phyloP scores from a whole-genome alignment of 179 eudicot genomes.

The Patellifolia procumbens region DNA sequence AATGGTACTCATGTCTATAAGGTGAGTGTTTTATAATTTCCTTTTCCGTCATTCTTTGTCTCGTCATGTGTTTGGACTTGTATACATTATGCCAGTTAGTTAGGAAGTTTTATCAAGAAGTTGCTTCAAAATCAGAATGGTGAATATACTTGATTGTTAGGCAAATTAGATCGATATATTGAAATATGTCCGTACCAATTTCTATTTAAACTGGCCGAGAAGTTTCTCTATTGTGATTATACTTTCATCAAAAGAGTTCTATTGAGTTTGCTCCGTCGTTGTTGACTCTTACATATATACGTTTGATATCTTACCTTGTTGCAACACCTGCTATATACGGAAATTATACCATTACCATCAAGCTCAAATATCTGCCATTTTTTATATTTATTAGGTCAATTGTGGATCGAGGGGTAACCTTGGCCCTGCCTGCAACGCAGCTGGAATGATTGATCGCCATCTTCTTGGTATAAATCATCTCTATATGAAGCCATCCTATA shows the following conservation, averaged over 20 bases:
- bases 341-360: neutral
- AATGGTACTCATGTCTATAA: conserved; percentile 40
- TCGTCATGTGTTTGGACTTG: too few relatives aligned
- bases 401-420: conserved; percentile 80
- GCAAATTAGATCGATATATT: neutral
- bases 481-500: conserved; percentile 62
- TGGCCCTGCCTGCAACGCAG: conserved; percentile 88
- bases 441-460: conserved; percentile 81
- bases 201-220: neutral
- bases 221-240: neutral
- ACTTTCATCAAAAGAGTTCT: neutral
- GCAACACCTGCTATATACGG: conserved; percentile 7
- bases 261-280: neutral
- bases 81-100: too few relatives aligned
- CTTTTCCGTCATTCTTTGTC: neutral
- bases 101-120: neutral
- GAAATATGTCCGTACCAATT: neutral
- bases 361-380: neutral
- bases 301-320: neutral
- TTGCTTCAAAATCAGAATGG: neutral
- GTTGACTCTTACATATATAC: neutral
- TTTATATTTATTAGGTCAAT: conserved; percentile 43
- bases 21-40: conserved; percentile 37
- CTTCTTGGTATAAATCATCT: conserved; percentile 77
- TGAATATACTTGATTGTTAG: neutral